Base-by-base conservation (phyloP, 2,329 filamentous ascomycete species). In the Aspergillus sp. region DNA sequence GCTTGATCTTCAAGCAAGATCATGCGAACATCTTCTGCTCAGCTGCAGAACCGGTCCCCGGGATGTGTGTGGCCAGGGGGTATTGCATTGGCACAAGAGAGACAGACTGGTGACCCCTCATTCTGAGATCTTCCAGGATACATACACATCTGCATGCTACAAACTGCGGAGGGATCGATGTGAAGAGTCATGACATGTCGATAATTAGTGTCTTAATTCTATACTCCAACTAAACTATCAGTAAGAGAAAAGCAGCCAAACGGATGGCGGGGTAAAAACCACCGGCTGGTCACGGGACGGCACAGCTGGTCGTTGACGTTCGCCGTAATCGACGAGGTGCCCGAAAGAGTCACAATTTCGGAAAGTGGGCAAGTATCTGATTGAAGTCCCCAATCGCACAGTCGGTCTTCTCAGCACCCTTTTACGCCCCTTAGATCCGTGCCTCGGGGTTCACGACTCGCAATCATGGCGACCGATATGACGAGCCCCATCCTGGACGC, bases 401-500 rank as follows among this genome's bases (percentile, higher is more conserved):
- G 32, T 28, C 57, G 55, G 49, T 43, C 45, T 51, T 48, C 36
- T 43, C 54, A 51, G 19, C 43, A 25, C 52, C 13, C 49, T 17
- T 55, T 36, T 52, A 41, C 45, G 47, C 57, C 41, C 45, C 55
- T 58, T 59, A 57, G 59, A 63, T 65, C 65, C 62, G 55, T 53
- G 55, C 28, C 55, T 64, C 66, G 70, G 67, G 69, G 69, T 64
- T 65, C 57, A 65, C 61, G 63, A 63, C 53, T 65, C 70, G 68
- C 68, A 74, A 67, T 59, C 63, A 79, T 79, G 76, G 76, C 76
- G 69, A 72, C 74, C 67, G 88, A 91, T 73, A 80, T 92, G 71
- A 82, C 85, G 62, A 80, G 82, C 59, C 81, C 86, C 70, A 82
- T 93, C 67, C 84, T 94, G 69, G 83, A 87, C 63, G 84, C 85